Base-by-base conservation (phyloP, 768 basidiomycete species). In the Psilocybe azurescens region DNA sequence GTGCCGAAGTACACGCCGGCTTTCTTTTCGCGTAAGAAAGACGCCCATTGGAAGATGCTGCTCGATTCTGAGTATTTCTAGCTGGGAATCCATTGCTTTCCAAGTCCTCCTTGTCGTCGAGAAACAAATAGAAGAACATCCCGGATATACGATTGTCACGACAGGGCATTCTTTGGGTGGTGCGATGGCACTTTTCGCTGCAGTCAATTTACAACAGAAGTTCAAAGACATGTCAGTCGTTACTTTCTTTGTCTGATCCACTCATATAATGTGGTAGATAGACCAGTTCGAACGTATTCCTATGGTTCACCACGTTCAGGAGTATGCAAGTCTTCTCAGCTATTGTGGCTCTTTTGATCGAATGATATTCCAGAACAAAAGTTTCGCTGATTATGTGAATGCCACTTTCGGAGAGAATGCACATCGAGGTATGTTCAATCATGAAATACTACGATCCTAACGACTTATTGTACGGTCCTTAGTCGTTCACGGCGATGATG, bases 131-230 rank as follows among this genome's bases (percentile, higher is more conserved):
- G 63, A 67, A 10, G 60, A 61, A 3, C 73, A 83, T 59, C 72
- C 76, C 2, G 76, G 69, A 1, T 79, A 79, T 63, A 67, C 75
- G 1, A 70, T 86, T 33, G 78, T 82, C 8, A 80, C 80, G 0
- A 75, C 77, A 4, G 86, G 86, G 0, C 86, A 87, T 66, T 86
- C 85, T 1, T 70, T 86, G 9, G 86, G 86, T 9, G 86, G 84
- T 6, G 74, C 84, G 0, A 69, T 87, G 5, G 78, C 86, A 1
- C 75, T 81, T 2, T 70, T 86, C 1, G 82, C 79, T 1, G 82
- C 82, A 2, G 72, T 86, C 13, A 72, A 79, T 3, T 59, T 86
- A 18, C 76, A 78, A 56, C 73, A 78, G 51, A 78, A 79, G 48
- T 81, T 83, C 63, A 64, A 61, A 24, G 52, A 39, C 13, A 60